phyloP scores from a whole-genome alignment of 371 early-diverging fungal genomes.

The Mucor ambiguus region DNA sequence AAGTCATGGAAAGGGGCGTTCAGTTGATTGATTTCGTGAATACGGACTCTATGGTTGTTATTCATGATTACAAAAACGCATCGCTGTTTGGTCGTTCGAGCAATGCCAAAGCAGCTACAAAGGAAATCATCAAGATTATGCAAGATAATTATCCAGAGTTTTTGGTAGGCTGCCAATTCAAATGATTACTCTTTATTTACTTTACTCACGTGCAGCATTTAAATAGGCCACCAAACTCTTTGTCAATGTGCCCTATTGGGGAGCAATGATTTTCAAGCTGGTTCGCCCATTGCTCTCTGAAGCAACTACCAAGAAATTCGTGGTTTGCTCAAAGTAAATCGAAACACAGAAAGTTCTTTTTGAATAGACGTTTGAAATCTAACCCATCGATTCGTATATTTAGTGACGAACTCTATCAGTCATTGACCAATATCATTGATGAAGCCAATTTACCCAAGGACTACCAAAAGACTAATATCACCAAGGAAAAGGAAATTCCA shows the following conservation, averaged over 20 bases:
- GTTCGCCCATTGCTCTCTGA: conserved; percentile 57
- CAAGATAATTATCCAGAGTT: conserved; percentile 69
- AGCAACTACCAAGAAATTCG: conserved; percentile 62
- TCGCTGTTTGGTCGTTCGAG: conserved; percentile 52
- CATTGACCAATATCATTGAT: conserved; percentile 15
- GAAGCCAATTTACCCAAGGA: conserved; percentile 14
- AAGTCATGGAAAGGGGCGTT: conserved; percentile 62
- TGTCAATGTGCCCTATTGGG: conserved; percentile 66
- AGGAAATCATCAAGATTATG: conserved; percentile 57
- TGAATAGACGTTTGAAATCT: too few relatives aligned
- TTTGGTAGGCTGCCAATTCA: conserved; percentile 34
- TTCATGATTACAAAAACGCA: conserved; percentile 63
- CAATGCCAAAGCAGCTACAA: conserved; percentile 56
- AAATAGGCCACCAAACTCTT: conserved; percentile 55
- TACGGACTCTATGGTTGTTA: conserved; percentile 60
- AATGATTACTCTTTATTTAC: background rate
- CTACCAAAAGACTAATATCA: conserved; percentile 6
- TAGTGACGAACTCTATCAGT: conserved; percentile 21
- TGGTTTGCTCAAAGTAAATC: conserved; percentile 51
- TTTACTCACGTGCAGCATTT: background rate
- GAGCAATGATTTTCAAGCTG: conserved; percentile 58
- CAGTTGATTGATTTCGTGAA: conserved; percentile 53
- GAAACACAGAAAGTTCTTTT: background rate
- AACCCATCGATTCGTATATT: background rate
- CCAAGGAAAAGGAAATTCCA: background rate